These are phyloP conservation scores for Amphicarpaea edgeworthii DNA, from an alignment of 306 rosid species.

Conservation along the genomic window DNA sequence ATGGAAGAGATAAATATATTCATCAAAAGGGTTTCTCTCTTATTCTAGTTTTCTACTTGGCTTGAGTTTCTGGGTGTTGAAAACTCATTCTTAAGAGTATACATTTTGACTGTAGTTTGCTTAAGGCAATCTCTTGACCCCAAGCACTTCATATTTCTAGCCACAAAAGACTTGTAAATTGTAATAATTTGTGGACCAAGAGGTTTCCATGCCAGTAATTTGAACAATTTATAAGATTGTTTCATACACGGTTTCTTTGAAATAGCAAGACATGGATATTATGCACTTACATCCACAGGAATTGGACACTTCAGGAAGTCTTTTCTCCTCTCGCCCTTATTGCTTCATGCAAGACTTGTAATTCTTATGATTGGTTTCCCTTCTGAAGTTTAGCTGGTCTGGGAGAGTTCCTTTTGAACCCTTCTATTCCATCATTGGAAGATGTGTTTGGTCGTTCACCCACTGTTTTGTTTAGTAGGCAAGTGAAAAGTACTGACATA, in stretches of 20 bases:
- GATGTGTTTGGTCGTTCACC: neutral
- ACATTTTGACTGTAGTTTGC: slow-evolving; percentile 23
- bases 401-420: neutral
- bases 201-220: neutral
- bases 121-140: slow-evolving; percentile 3
- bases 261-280: slow-evolving; percentile 2
- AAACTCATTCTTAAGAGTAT: slow-evolving; percentile 4
- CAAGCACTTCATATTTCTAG: slow-evolving; percentile 9
- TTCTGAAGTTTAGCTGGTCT: neutral
- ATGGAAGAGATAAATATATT: slow-evolving; percentile 5
- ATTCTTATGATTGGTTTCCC: slow-evolving; percentile 19
- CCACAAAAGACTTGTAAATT: slow-evolving; percentile 19
- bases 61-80: neutral
- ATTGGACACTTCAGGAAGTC: neutral
- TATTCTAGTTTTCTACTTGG: slow-evolving; percentile 18
- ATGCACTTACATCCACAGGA: slow-evolving; percentile 10
- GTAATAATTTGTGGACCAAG: slow-evolving; percentile 13
- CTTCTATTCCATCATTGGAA: slow-evolving; percentile 24
- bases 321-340: neutral
- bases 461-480: slow-evolving; percentile 4
- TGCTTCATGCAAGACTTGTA: neutral
- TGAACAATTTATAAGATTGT: slow-evolving; percentile 11
- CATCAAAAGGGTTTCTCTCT: slow-evolving; percentile 13
- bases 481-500: slow-evolving; percentile 14
- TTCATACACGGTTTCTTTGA: neutral